phyloP scores from a whole-genome alignment of 1,139 yeast species.

The Wickerhamomyces sp. region DNA sequence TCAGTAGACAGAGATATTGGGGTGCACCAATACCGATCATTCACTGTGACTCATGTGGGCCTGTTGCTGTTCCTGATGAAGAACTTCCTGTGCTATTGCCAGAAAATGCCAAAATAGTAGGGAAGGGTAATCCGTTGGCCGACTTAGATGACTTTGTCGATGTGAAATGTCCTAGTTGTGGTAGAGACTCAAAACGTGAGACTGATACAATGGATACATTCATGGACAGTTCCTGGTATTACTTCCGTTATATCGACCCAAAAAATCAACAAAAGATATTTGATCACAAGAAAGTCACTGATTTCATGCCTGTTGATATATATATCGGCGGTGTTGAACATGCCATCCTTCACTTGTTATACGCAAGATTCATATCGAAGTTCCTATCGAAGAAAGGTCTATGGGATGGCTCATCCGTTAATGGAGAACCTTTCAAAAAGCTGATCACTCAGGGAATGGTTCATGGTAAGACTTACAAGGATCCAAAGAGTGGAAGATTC shows the following conservation, averaged over 20 bases:
- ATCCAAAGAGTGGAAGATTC: constrained; percentile 69
- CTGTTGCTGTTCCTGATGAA: constrained; percentile 83
- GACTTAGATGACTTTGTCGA: constrained; percentile 65
- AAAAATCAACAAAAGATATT: constrained; percentile 54
- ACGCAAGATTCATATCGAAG: constrained; percentile 79
- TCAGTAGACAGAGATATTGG: constrained; percentile 94
- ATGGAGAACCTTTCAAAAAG: constrained; percentile 75
- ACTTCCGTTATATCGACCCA: constrained; percentile 77
- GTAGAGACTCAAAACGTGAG: constrained; percentile 71
- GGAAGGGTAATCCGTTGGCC: constrained; percentile 70
- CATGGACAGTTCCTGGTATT: constrained; percentile 97
- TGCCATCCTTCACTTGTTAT: constrained; percentile 85
- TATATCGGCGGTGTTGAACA: constrained; percentile 96
- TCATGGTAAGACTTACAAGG: constrained; percentile 77
- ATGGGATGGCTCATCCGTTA: constrained; percentile 46
- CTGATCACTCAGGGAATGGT: constrained; percentile 97
- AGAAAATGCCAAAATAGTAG: constrained; percentile 40
- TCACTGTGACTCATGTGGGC: constrained; percentile 81
- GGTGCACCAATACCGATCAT: constrained; percentile 97
- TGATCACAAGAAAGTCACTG: constrained; percentile 42
- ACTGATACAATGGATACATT: constrained; percentile 99
- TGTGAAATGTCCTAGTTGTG: constrained; percentile 79
- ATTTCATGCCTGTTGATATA: constrained; percentile 75
- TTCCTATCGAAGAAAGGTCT: constrained; percentile 61
- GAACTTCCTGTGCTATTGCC: constrained; percentile 84